Conservation (phyloP, 1,139 yeast species). For the Magnusiomyces sp. region DNA sequence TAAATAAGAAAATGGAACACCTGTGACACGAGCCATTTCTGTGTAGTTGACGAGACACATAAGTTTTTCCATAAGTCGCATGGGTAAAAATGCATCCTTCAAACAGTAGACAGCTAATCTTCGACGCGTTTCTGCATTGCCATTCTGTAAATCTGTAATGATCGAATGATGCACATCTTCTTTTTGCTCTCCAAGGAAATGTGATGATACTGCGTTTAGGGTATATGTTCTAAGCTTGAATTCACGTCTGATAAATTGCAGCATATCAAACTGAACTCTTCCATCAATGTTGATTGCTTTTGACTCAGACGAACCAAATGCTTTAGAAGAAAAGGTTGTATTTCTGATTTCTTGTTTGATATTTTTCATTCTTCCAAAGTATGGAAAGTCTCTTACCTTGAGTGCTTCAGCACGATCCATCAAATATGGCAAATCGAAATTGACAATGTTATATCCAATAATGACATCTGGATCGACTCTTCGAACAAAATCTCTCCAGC, state of each 20-base stretch:
- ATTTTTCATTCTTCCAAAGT: slow-evolving; percentile 64
- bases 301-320: slow-evolving; percentile 93
- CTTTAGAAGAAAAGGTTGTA: slow-evolving; percentile 83
- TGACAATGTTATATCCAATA: slow-evolving; percentile 90
- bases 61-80: slow-evolving; percentile 77
- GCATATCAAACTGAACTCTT: slow-evolving; percentile 85
- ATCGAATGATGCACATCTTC: slow-evolving; percentile 98
- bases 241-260: slow-evolving; percentile 91
- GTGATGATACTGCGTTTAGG: slow-evolving; percentile 89
- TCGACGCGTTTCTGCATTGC: slow-evolving; percentile 84
- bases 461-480: slow-evolving; percentile 92
- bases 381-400: slow-evolving; percentile 63
- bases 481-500: slow-evolving; percentile 79
- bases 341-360: slow-evolving; percentile 73
- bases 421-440: slow-evolving; percentile 90
- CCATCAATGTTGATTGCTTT: slow-evolving; percentile 92
- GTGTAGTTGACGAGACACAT: slow-evolving; percentile 97
- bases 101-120: slow-evolving; percentile 94
- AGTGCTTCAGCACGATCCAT: slow-evolving; percentile 79
- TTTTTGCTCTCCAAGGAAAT: slow-evolving; percentile 88
- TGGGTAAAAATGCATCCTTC: slow-evolving; percentile 89
- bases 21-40: slow-evolving; percentile 99
- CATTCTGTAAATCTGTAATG: slow-evolving; percentile 89
- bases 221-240: slow-evolving; percentile 92
- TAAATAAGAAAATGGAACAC: slow-evolving; percentile 90